Conservation (phyloP, 2,329 filamentous ascomycete species). For the Colletotrichum noveboracense region DNA sequence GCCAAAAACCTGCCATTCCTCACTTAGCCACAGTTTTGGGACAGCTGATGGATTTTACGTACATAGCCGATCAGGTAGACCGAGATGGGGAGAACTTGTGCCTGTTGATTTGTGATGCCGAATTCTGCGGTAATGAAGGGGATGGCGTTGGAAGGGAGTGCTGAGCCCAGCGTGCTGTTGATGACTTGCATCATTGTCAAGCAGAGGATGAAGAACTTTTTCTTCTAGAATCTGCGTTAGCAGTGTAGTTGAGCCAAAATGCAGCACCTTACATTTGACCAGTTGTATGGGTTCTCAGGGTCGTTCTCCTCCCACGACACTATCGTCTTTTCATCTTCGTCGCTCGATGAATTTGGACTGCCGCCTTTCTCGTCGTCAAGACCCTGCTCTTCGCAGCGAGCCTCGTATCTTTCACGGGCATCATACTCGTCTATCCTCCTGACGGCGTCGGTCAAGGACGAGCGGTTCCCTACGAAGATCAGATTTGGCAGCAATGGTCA, state of each 20-base stretch:
- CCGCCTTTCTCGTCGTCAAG: slow-evolving; percentile 26
- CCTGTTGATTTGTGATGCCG: slow-evolving; percentile 50
- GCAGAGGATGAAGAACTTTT: slow-evolving; percentile 59
- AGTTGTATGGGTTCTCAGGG: slow-evolving; percentile 59
- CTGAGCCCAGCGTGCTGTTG: slow-evolving; percentile 71
- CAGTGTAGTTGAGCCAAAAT: not conserved
- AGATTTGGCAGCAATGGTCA: not conserved
- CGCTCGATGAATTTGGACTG: slow-evolving; percentile 28
- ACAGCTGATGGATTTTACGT: not conserved
- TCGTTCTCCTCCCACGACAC: slow-evolving; percentile 49
- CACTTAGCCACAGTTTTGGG: not conserved
- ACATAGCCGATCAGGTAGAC: slow-evolving; percentile 70
- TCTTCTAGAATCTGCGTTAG: slow-evolving; percentile 39
- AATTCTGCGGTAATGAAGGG: slow-evolving; percentile 64
- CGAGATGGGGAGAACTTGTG: slow-evolving; percentile 63
- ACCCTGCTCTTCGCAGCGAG: slow-evolving; percentile 39
- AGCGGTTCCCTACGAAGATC: not conserved
- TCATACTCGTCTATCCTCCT: slow-evolving; percentile 42
- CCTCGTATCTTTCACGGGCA: slow-evolving; percentile 39
- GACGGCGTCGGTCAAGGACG: not conserved
- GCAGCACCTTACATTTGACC: slow-evolving; percentile 39
- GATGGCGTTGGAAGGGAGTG: slow-evolving; percentile 68
- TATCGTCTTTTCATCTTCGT: slow-evolving; percentile 30
- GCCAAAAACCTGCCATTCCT: slow-evolving; percentile 39
- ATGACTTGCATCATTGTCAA: slow-evolving; percentile 64